A percentile compares a stretch with the other conserved stretches of the same genome.
Evolutionary conservation across 257 asterid genomes (phyloP).

Genomic region (Rhazya stricta): DNA sequence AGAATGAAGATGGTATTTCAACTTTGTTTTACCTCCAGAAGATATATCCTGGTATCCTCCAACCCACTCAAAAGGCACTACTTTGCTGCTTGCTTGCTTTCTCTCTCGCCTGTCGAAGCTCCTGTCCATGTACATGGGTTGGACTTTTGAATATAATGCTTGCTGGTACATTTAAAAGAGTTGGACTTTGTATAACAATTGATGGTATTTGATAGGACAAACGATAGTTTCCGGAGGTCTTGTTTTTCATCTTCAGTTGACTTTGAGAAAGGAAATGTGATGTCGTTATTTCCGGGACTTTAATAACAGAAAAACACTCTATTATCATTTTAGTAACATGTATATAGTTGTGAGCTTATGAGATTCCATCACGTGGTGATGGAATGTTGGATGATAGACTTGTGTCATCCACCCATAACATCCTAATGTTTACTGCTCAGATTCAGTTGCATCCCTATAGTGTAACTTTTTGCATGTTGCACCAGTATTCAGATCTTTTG

Average conservation of each 20-base stretch:
- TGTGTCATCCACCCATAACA: neutral
- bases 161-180: neutral
- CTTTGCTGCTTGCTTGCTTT: neutral
- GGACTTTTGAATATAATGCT: neutral
- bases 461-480: neutral
- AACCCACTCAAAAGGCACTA: neutral
- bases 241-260: neutral
- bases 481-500: neutral
- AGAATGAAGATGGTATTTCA: slow-evolving; percentile 96
- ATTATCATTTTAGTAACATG: neutral
- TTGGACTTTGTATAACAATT: neutral
- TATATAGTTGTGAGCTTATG: neutral
- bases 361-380: neutral
- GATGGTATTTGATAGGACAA: too few relatives aligned
- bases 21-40: slow-evolving; percentile 95
- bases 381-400: neutral
- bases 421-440: neutral
- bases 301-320: neutral
- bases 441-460: neutral
- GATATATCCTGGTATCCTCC: slow-evolving; percentile 78
- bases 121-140: neutral
- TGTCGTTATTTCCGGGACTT: neutral
- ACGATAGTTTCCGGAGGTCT: neutral
- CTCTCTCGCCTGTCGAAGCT: too few relatives aligned
- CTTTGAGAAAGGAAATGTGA: neutral